phyloP scores from a whole-genome alignment of 1,284 basidiomycete genomes.

The Tylopilus orsonianus region DNA sequence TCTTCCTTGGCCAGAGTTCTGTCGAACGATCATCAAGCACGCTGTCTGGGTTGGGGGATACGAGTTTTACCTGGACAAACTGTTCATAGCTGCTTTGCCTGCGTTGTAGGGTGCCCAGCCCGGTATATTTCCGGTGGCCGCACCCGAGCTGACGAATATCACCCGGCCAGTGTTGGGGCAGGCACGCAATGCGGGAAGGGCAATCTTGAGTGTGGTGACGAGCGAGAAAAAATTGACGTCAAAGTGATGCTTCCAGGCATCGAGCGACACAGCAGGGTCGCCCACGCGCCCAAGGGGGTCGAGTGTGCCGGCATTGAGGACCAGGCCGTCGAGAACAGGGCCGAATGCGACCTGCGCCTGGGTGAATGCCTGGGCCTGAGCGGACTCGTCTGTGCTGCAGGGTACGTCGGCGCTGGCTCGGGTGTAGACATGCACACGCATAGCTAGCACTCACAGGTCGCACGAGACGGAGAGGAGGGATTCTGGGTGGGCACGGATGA shows the following conservation, averaged over 20 bases:
- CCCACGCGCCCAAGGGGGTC: constrained; percentile 48
- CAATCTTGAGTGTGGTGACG: constrained; percentile 60
- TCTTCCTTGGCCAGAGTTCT: constrained; percentile 86
- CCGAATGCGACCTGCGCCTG: constrained; percentile 52
- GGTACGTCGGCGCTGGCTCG: background rate
- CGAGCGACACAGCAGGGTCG: constrained; percentile 37
- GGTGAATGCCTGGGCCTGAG: constrained; percentile 51
- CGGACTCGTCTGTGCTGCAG: constrained; percentile 55
- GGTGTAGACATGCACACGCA: constrained; percentile 1
- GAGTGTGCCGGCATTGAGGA: constrained; percentile 79
- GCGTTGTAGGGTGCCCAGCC: constrained; percentile 83
- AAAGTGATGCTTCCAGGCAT: constrained; percentile 64
- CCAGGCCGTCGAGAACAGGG: constrained; percentile 62
- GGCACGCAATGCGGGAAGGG: constrained; percentile 67
- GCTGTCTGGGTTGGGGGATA: constrained; percentile 11
- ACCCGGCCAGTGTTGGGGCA: constrained; percentile 63
- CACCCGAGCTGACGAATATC: constrained; percentile 81
- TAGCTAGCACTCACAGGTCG: constrained; percentile 60
- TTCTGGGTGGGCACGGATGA: constrained; percentile 45
- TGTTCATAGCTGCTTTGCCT: constrained; percentile 83
- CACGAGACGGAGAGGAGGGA: constrained; percentile 62
- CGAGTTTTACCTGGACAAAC: constrained; percentile 64
- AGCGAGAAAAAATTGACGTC: constrained; percentile 87
- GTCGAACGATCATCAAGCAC: constrained; percentile 13
- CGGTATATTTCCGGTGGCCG: constrained; percentile 63